These are phyloP conservation scores for Cinnamomum chago DNA, from an alignment of 164 flowering plant species.

Conservation along the genomic window DNA sequence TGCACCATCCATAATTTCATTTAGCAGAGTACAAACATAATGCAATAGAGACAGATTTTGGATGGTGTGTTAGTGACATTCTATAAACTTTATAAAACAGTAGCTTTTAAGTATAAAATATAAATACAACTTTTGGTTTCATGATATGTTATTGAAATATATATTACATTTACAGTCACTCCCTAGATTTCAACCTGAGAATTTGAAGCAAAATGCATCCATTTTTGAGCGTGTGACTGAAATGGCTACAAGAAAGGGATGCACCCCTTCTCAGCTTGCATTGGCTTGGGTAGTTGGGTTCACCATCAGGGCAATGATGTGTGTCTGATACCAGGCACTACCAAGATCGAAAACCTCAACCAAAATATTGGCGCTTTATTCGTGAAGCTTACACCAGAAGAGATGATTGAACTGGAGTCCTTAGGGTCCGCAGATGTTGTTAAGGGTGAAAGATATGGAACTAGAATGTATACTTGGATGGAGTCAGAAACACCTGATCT, in stretches of 20 bases:
- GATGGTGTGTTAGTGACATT: too few species aligned
- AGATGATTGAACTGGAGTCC: slow-evolving; percentile 37
- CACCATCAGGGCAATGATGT: slow-evolving; percentile 39
- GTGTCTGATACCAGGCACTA: slow-evolving; percentile 46
- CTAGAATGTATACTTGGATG: slow-evolving; percentile 9
- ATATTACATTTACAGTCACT: slow-evolving; percentile 15
- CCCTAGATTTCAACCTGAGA: slow-evolving; percentile 33
- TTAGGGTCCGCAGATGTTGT: slow-evolving; percentile 25
- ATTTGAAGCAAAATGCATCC: slow-evolving; percentile 28
- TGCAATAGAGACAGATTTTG: too few species aligned
- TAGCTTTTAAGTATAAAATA: too few species aligned
- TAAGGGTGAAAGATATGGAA: slow-evolving; percentile 28
- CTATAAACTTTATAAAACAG: too few species aligned
- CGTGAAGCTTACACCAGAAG: slow-evolving; percentile 32
- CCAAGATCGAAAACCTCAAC: slow-evolving; percentile 41
- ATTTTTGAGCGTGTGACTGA: slow-evolving; percentile 27
- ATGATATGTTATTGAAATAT: background rate
- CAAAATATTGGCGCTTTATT: slow-evolving; percentile 43
- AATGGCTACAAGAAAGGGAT: slow-evolving; percentile 32
- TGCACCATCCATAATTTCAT: background rate
- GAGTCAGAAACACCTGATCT: slow-evolving; percentile 23
- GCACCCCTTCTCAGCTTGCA: slow-evolving; percentile 37
- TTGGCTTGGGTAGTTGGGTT: slow-evolving; percentile 47
- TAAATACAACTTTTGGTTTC: background rate
- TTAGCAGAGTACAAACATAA: too few species aligned